Evolutionary conservation across 2,329 filamentous ascomycete genomes (phyloP), one percentile per base, ranked within the genome.

Genomic region (Epicoccum sorghinum): DNA sequence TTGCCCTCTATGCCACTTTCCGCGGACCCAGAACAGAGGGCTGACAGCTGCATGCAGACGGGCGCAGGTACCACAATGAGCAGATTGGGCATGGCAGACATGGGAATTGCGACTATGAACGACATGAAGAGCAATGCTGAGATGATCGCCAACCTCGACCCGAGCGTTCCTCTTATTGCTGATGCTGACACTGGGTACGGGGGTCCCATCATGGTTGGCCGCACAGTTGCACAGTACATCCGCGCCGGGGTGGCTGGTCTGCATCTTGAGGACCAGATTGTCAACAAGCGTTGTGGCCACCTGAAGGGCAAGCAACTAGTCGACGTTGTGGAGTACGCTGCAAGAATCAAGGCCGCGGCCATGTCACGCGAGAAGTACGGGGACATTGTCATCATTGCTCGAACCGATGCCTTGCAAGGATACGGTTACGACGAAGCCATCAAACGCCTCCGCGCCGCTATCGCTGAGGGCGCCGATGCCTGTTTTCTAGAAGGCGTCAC

Each of bases 281-380:
- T 81, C 38, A 83, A 80, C 39, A 89, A 89, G 74, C 82, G 86
- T 8, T 89, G 86, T 67, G 86, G 86, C 0, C 86, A 89, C 65
- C 76, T 89, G 0, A 70, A 73, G 0, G 84, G 84, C 48, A 89
- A 89, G 70, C 77, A 83, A 52, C 73, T 89, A 10, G 86, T 89
- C 7, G 65, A 74, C 1, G 56, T 68, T 0, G 78, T 81, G 0
- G 79, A 79, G 18, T 88, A 79, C 60, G 67, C 79, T n/a, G 70
- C 77, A n/a, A 78, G 86, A 0, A 84, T 89, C 62, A 75, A 80
- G 0, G 85, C 86, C 0, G 84, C 84, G 0, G 75, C 73, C 10
- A 72, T 77, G 7, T 82, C 84, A 1, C 75, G 84, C 3, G 70
- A 78, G 22, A 72, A 76, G 14, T 67, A 81, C 27, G 75, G 76